Evolutionary conservation across 1,284 basidiomycete genomes (phyloP).

Genomic region (Afroboletus lepidellus): DNA sequence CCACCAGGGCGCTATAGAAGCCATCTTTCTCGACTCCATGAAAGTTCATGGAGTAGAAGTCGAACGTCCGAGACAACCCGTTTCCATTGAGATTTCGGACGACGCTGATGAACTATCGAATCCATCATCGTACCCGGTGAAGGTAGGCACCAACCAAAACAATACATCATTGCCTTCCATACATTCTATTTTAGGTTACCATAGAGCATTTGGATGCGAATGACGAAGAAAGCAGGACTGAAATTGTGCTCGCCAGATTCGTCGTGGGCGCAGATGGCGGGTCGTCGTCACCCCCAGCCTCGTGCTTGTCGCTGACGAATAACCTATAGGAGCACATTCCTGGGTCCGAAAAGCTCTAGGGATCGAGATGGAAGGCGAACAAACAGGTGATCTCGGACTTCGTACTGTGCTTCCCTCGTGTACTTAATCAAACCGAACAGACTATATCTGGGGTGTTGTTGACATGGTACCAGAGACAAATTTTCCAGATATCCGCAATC

Average conservation of each 20-base stretch:
- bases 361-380: conserved; percentile 10
- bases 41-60: conserved; percentile 49
- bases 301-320: neutral
- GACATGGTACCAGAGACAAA: conserved; percentile 70
- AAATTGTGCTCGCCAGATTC: conserved; percentile 46
- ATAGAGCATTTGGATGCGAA: conserved; percentile 36
- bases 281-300: conserved; percentile 4
- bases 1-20: conserved; percentile 74
- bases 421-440: conserved; percentile 26
- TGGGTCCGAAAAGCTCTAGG: conserved; percentile 51
- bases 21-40: conserved; percentile 68
- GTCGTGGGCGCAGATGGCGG: conserved; percentile 63
- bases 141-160: neutral
- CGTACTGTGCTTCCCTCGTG: neutral
- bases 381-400: conserved; percentile 3
- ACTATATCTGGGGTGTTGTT: conserved; percentile 79
- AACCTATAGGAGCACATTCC: conserved; percentile 58
- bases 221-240: conserved; percentile 26
- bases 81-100: conserved; percentile 50
- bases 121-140: conserved; percentile 37
- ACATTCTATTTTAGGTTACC: conserved; percentile 10
- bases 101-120: conserved; percentile 44
- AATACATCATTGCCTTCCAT: neutral
- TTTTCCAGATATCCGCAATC: conserved; percentile 81
- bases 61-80: conserved; percentile 56